Base-by-base conservation (phyloP, 495 filamentous ascomycete genomes). In the Geopyxis carbonaria region DNA sequence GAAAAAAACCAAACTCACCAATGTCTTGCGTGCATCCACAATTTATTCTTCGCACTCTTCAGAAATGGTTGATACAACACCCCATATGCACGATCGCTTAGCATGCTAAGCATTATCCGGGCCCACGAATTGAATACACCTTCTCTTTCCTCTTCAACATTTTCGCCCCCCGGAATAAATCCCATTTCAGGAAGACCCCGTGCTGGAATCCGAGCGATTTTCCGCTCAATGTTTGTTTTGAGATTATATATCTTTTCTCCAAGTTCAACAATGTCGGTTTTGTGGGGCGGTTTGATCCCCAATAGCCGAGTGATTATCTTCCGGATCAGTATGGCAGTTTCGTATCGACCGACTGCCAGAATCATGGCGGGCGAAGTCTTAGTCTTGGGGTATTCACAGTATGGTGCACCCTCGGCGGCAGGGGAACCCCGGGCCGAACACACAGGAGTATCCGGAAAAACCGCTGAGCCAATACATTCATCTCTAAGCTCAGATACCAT, bases 61-160 rank as follows among this genome's bases (percentile, higher is more conserved):
- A 71, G 51, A 21, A 70, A 68, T 18, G 67, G 65, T 44, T 71
- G 67, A 44, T 70, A 69, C 8, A 67, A 59, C 34, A 70, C 65
- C 34, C 64, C 68, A 35, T 67, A 70, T 1, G 67, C 64, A 53
- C 66, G 34, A 20, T 43, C 31, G 33, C 50, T 45, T 14, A 53
- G 23, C 23, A 53, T 35, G 24, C 50, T 53, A 24, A 54, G 23
- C 51, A 54, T 54, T 8, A 53, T 49, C 27, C 50, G 23, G 7
- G 51, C 51, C 51, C 51, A 55, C 11, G 43, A 40, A 37, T 55
- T 55, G 25, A 55, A 55, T 20, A 55, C 34, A 9, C 39, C 28
- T 15, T 44, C 20, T 5, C 32, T 31, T 22, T 50, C 43, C 15
- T 41, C 10, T 14, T 31, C 51, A 8, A 20, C 36, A 0, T 34